These are phyloP conservation scores for Mycena venus DNA, from an alignment of 768 basidiomycete genomes.

Conservation along the genomic window DNA sequence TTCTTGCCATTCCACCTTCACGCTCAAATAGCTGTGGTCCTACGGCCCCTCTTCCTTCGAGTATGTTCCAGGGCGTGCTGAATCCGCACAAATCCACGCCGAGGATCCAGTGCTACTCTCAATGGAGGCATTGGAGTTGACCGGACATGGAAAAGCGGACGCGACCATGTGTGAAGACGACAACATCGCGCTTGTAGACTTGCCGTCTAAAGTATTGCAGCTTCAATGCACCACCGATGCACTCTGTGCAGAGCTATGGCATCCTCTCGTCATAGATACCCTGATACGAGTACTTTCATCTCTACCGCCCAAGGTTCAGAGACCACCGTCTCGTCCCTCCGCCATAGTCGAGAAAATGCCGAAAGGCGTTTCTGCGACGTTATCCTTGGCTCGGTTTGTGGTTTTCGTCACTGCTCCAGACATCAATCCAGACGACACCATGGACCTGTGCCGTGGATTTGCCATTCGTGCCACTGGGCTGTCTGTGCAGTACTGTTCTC, in stretches of 20 bases:
- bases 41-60: conserved; percentile 68
- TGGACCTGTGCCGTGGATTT: conserved; percentile 78
- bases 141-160: conserved; percentile 57
- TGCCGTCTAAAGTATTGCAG: conserved; percentile 58
- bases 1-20: conserved; percentile 61
- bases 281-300: conserved; percentile 64
- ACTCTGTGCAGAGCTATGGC: conserved; percentile 78
- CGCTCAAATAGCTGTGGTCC: conserved; percentile 52
- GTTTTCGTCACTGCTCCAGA: conserved; percentile 84
- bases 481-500: conserved; percentile 68
- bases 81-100: conserved; percentile 44
- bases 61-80: conserved; percentile 56
- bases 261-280: conserved; percentile 66
- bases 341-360: conserved; percentile 60
- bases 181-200: conserved; percentile 55
- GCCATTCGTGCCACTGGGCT: conserved; percentile 66
- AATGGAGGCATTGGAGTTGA: conserved; percentile 67
- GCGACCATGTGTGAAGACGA: conserved; percentile 66
- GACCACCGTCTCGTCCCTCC: conserved; percentile 30
- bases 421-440: conserved; percentile 78
- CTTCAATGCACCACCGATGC: conserved; percentile 67
- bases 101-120: conserved; percentile 69
- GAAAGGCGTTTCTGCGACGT: conserved; percentile 65
- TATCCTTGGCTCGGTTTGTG: conserved; percentile 73
- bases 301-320: conserved; percentile 40